Evolutionary conservation across 2,329 filamentous ascomycete species (phyloP), one percentile per base, ranked within the genome.

Genomic region (Colletotrichum theobromicola): DNA sequence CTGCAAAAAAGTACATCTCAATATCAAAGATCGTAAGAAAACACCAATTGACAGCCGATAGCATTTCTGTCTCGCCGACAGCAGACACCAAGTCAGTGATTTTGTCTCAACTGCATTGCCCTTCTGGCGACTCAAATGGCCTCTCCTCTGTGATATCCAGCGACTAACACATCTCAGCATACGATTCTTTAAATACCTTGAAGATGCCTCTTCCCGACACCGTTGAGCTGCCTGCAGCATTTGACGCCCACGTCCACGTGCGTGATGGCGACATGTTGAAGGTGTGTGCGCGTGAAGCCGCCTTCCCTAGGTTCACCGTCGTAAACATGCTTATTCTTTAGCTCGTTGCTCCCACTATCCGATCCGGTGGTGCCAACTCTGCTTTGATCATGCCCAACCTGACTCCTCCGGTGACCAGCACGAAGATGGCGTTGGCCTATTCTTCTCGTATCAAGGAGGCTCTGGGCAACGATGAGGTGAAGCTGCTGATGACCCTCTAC

Each of bases 401-500:
- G 55, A 87, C 91, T 2, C 92, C 92, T 13, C 90, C 92, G 18
- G 85, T 93, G 70, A 92, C 89, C 16, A 91, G 88, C 24, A 90
- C 93, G 57, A 85, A 85, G 61, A 86, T 91, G 82, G 93, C 92
- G 10, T 85, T 95, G 28, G 90, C 91, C 55, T 95, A 95, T 84
- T 89, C 92, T 82, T 82, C 86, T 30, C 87, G 89, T 60, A 86
- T 95, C 18, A 85, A 89, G 77, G 87, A 88, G 57, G 85, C 94
- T 75, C 21, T 75, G 42, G 72, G 68, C 4, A 64, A 62, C 32
- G 68, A 72, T 21, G 90, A 92, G 65, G 88, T 90, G 4, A 87
- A 88, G 66, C 90, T 95, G 74, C 89, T 95, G 74, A 95, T 95
- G 93, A 93, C 93, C 2, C 88, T 95, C 57, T 95, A 91, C 79